These are phyloP conservation scores for Neolecta irregularis DNA, from an alignment of 1,139 yeast species.

Conservation along the genomic window DNA sequence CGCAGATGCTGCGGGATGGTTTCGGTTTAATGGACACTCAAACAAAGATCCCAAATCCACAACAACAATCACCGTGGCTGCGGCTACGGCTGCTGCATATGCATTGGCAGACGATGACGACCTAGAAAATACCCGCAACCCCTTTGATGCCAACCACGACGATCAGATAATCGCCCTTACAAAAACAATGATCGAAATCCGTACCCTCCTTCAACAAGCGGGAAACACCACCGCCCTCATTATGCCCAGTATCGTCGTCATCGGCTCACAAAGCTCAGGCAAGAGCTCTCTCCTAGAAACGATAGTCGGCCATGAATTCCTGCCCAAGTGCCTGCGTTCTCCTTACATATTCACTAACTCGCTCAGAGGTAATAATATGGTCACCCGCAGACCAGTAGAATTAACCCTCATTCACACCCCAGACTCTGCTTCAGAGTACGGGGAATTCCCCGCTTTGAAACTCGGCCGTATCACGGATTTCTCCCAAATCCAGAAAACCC, in stretches of 20 bases:
- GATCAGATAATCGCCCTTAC: conserved; percentile 73
- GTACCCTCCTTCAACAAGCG: conserved; percentile 59
- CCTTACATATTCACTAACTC: neutral
- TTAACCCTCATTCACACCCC: conserved; percentile 81
- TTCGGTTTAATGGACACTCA: too few species aligned
- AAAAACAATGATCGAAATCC: conserved; percentile 89
- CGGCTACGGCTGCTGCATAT: too few species aligned
- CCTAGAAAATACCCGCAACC: too few species aligned
- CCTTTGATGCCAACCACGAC: too few species aligned
- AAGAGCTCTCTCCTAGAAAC: conserved; percentile 88
- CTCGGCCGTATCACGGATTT: conserved; percentile 74
- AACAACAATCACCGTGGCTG: too few species aligned
- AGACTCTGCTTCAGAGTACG: conserved; percentile 64
- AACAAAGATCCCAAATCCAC: too few species aligned
- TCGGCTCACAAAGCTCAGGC: conserved; percentile 96
- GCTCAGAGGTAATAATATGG: conserved; percentile 70
- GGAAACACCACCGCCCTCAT: conserved; percentile 50
- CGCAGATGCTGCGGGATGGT: too few species aligned
- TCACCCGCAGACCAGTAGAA: conserved; percentile 88
- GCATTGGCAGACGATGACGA: too few species aligned
- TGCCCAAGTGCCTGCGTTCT: conserved; percentile 42
- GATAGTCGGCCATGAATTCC: conserved; percentile 83
- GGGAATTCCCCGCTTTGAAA: conserved; percentile 85
- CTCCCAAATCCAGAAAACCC: conserved; percentile 66
- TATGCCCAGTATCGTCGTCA: conserved; percentile 86